Evolutionary conservation across 2,329 filamentous ascomycete genomes (phyloP).

Genomic region (Madurella fahalii): DNA sequence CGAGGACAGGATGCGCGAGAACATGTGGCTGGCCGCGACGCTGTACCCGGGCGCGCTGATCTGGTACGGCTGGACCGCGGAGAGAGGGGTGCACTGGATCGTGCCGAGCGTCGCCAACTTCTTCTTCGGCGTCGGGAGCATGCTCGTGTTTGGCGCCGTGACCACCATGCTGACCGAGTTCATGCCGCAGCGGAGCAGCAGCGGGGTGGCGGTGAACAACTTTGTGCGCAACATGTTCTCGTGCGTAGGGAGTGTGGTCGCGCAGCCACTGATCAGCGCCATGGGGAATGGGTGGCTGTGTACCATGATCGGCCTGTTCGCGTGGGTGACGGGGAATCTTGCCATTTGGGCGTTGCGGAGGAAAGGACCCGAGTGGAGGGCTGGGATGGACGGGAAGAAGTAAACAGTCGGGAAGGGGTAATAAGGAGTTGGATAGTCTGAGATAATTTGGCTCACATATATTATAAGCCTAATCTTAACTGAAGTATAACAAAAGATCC

Average conservation of each 20-base stretch:
- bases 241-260: conserved; percentile 65
- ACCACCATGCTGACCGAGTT: conserved; percentile 87
- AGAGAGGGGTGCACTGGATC: conserved; percentile 62
- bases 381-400: conserved; percentile 51
- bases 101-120: conserved; percentile 63
- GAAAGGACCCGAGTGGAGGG: conserved; percentile 61
- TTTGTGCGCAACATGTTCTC: conserved; percentile 75
- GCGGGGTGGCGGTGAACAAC: conserved; percentile 76
- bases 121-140: conserved; percentile 70
- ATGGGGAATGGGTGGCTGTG: conserved; percentile 76
- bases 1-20: conserved; percentile 79
- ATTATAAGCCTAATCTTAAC: no score
- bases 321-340: conserved; percentile 52
- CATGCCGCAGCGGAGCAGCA: conserved; percentile 65
- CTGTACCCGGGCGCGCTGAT: conserved; percentile 68
- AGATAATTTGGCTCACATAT: neutral
- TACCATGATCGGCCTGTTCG: conserved; percentile 52
- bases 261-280: conserved; percentile 64
- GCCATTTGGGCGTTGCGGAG: conserved; percentile 59
- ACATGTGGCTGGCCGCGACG: conserved; percentile 70
- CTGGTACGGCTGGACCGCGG: conserved; percentile 72
- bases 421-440: neutral
- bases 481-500: no score
- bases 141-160: conserved; percentile 70
- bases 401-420: conserved; percentile 23